Percentiles rank a stretch among this genome's conserved stretches.
Evolutionary conservation across 1,139 yeast species (phyloP).

Genomic region (Debaryomyces udenii): DNA sequence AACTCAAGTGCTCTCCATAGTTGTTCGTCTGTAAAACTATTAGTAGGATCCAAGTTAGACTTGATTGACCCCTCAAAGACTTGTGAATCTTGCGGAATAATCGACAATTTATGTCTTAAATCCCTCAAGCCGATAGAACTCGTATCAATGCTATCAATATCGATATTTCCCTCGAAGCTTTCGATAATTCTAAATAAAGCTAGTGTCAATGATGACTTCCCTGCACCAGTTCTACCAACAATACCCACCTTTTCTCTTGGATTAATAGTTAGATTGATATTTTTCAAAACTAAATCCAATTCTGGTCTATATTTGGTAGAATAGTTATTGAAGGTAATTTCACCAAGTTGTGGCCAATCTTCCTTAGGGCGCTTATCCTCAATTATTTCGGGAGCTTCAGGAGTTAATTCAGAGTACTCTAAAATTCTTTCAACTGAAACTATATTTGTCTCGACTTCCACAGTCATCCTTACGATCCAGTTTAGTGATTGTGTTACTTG

Average conservation of each 20-base stretch:
- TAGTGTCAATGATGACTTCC: slow-evolving; percentile 87
- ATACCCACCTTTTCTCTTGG: slow-evolving; percentile 90
- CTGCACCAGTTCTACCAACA: slow-evolving; percentile 97
- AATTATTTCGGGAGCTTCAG: slow-evolving; percentile 83
- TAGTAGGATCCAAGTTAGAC: slow-evolving; percentile 86
- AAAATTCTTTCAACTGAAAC: slow-evolving; percentile 94
- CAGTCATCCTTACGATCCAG: slow-evolving; percentile 98
- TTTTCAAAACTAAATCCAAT: slow-evolving; percentile 75
- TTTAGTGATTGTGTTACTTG: slow-evolving; percentile 91
- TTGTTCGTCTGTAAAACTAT: slow-evolving; percentile 67
- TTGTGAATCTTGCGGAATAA: slow-evolving; percentile 97
- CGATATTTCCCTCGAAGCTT: slow-evolving; percentile 70
- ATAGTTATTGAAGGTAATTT: slow-evolving; percentile 69
- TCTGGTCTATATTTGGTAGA: slow-evolving; percentile 87
- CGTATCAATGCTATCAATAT: slow-evolving; percentile 73
- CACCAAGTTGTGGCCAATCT: slow-evolving; percentile 82
- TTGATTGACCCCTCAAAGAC: slow-evolving; percentile 91
- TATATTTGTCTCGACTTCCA: slow-evolving; percentile 94
- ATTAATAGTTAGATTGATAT: slow-evolving; percentile 66
- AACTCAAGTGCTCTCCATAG: slow-evolving; percentile 86
- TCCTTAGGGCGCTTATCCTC: slow-evolving; percentile 68
- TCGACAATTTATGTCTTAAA: slow-evolving; percentile 80
- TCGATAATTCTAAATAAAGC: slow-evolving; percentile 92
- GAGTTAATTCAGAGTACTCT: slow-evolving; percentile 73
- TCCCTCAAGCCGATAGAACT: slow-evolving; percentile 76